Evolutionary conservation across 1,284 basidiomycete species (phyloP).

Genomic region (Ceratorhiza oryzae-sativae): DNA sequence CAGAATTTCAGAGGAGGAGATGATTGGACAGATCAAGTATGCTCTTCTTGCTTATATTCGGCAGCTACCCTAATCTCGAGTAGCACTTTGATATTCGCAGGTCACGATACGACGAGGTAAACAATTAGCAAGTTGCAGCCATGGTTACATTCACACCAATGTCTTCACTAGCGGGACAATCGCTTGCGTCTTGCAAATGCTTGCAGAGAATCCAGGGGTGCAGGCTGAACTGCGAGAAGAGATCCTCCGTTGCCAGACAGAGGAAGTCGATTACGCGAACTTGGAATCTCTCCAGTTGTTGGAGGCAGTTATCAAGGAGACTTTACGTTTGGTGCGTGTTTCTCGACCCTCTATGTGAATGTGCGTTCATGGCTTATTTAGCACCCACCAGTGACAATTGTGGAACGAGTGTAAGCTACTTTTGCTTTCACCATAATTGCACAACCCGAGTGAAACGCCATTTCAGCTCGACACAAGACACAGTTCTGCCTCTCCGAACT

Average conservation of each 20-base stretch:
- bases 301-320: conserved; percentile 32
- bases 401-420: conserved; percentile 34
- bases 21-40: conserved; percentile 33
- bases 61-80: neutral
- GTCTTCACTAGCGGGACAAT: neutral
- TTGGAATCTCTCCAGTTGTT: conserved; percentile 15
- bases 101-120: conserved; percentile 29
- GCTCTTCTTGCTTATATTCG: neutral
- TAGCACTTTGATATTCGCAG: conserved; percentile 31
- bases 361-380: neutral
- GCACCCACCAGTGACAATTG: conserved; percentile 26
- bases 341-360: neutral
- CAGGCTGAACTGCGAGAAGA: conserved; percentile 17
- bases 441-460: neutral
- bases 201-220: conserved; percentile 14
- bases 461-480: conserved; percentile 20
- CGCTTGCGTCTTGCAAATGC: conserved; percentile 33
- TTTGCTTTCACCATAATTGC: neutral
- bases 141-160: neutral
- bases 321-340: conserved; percentile 20
- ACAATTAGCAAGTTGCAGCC: neutral
- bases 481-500: conserved; percentile 10
- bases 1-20: conserved; percentile 33
- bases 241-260: neutral
- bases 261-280: conserved; percentile 18